Conservation (phyloP, 2,329 filamentous ascomycete genomes). For the Botryosphaeria agaves region DNA sequence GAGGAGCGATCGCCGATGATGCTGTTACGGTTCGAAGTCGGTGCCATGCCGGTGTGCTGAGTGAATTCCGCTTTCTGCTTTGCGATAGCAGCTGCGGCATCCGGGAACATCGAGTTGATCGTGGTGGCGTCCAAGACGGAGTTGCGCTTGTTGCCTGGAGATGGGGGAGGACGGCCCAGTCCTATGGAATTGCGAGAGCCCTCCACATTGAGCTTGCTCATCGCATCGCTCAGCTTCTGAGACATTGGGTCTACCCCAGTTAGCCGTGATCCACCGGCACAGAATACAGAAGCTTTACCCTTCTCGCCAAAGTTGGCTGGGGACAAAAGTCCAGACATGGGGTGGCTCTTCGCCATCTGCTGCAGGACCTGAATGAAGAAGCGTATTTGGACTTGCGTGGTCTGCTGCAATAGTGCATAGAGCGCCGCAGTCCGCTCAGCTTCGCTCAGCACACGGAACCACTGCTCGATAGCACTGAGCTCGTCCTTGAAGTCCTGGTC, state of each 20-base stretch:
- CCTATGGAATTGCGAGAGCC: constrained; percentile 73
- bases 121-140: constrained; percentile 85
- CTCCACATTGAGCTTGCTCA: constrained; percentile 85
- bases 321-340: constrained; percentile 88
- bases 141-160: constrained; percentile 70
- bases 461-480: constrained; percentile 96
- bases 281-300: constrained; percentile 38
- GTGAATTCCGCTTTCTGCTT: constrained; percentile 97
- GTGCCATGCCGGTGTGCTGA: constrained; percentile 79
- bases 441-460: constrained; percentile 95
- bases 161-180: constrained; percentile 52
- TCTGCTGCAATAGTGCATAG: constrained; percentile 92
- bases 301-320: constrained; percentile 89
- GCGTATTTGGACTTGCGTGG: constrained; percentile 93
- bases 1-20: constrained; percentile 60
- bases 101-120: constrained; percentile 98
- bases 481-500: constrained; percentile 99
- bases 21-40: constrained; percentile 87
- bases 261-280: too few relatives aligned
- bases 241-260: constrained; percentile 99
- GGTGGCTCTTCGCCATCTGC: constrained; percentile 97
- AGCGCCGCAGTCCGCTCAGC: constrained; percentile 89
- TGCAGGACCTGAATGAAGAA: constrained; percentile 98
- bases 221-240: constrained; percentile 84
- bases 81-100: constrained; percentile 94